A percentile compares a stretch with the other conserved stretches of the same genome.
Evolutionary conservation across 345 rosid genomes (phyloP).

Genomic region (Populus nigra): DNA sequence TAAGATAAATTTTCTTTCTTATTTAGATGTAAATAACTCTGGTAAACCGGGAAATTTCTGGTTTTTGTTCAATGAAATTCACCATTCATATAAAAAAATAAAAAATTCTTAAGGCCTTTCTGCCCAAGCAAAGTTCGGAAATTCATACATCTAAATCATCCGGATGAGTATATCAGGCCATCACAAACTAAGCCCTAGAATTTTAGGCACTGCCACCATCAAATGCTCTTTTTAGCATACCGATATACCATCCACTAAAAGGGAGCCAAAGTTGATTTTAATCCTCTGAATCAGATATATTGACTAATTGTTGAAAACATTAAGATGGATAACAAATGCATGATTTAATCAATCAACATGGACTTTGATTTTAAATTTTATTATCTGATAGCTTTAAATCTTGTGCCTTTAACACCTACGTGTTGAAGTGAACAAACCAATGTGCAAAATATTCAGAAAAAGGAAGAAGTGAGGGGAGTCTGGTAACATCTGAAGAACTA

Average conservation of each 20-base stretch:
- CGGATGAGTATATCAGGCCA: neutral
- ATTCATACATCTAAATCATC: neutral
- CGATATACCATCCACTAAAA: neutral
- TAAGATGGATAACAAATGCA: neutral
- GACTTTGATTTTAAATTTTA: neutral
- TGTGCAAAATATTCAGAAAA: neutral
- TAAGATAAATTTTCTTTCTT: neutral
- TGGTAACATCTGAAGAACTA: neutral
- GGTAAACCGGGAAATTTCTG: neutral
- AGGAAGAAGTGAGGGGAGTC: neutral
- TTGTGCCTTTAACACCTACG: neutral
- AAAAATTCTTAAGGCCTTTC: neutral
- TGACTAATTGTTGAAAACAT: neutral
- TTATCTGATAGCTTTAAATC: neutral
- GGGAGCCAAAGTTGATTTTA: neutral
- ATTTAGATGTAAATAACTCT: neutral
- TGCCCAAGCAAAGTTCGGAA: neutral
- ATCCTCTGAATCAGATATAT: neutral
- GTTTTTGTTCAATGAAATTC: neutral
- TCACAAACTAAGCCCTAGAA: neutral
- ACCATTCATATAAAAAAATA: neutral
- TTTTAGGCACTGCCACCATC: neutral
- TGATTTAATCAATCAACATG: neutral
- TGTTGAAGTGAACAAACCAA: neutral
- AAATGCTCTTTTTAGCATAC: neutral